A percentile compares a stretch with the other conserved stretches of the same genome.
Evolutionary conservation across 306 rosid genomes (phyloP).

Genomic region (Echinosophora koreensis): DNA sequence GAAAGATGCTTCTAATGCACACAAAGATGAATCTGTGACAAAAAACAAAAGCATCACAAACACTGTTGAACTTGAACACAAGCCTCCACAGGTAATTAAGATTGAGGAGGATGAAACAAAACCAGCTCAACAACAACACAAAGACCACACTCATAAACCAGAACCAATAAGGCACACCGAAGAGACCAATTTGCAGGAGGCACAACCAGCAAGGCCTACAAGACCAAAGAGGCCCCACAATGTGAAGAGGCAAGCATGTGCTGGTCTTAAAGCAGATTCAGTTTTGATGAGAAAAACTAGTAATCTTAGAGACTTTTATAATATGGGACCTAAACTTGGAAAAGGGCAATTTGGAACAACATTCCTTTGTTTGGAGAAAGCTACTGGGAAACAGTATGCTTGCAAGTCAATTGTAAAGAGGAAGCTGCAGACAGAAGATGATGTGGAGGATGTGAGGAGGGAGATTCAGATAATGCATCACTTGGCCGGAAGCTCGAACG

Average conservation of each 20-base stretch:
- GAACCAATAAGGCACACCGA: slow-evolving; percentile 13
- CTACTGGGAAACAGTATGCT: slow-evolving; percentile 77
- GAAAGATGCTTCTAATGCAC: slow-evolving; percentile 29
- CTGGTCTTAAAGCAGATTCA: slow-evolving; percentile 71
- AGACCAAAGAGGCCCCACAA: slow-evolving; percentile 54
- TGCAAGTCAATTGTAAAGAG: slow-evolving; percentile 89
- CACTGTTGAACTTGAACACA: slow-evolving; percentile 48
- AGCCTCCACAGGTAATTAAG: slow-evolving; percentile 65
- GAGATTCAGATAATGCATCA: slow-evolving; percentile 97
- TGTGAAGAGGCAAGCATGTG: slow-evolving; percentile 64
- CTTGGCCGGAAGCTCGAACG: slow-evolving; percentile 65
- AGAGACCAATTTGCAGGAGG: slow-evolving; percentile 19
- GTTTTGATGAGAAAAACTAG: slow-evolving; percentile 75
- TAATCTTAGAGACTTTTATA: slow-evolving; percentile 67
- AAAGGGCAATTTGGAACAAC: slow-evolving; percentile 89
- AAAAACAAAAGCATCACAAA: slow-evolving; percentile 24
- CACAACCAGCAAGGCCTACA: not conserved
- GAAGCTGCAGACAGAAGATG: slow-evolving; percentile 66
- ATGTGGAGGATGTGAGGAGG: slow-evolving; percentile 90
- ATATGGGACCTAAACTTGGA: slow-evolving; percentile 77
- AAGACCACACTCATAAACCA: not conserved
- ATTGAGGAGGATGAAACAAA: slow-evolving; percentile 53
- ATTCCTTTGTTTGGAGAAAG: slow-evolving; percentile 74
- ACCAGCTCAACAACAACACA: slow-evolving; percentile 28
- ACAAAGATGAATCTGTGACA: slow-evolving; percentile 4